phyloP scores from a whole-genome alignment of 2,329 filamentous ascomycete genomes.

The Pseudomassariella vexata region DNA sequence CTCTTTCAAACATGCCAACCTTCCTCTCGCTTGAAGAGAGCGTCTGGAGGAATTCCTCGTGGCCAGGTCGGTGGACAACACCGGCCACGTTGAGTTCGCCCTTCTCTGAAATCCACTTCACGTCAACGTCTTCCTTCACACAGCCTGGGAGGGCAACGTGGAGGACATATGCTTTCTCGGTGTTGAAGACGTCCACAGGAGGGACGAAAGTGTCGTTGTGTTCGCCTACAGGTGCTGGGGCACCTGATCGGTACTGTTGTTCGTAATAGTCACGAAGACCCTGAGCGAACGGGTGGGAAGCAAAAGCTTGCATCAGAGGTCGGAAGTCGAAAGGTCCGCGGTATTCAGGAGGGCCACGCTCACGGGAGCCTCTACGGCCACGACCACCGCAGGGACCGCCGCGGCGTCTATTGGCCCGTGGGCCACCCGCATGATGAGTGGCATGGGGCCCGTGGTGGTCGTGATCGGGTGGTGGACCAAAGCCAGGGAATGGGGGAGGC shows the following conservation, averaged over 20 bases:
- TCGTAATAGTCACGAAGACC: slow-evolving; percentile 33
- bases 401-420: slow-evolving; percentile 15
- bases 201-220: slow-evolving; percentile 47
- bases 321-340: slow-evolving; percentile 29
- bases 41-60: slow-evolving; percentile 62
- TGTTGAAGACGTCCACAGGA: slow-evolving; percentile 72
- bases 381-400: slow-evolving; percentile 12
- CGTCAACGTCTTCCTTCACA: slow-evolving; percentile 70
- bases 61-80: slow-evolving; percentile 65
- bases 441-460: slow-evolving; percentile 16
- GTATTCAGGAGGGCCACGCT: slow-evolving; percentile 14
- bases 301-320: slow-evolving; percentile 32
- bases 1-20: slow-evolving; percentile 69
- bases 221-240: slow-evolving; percentile 11
- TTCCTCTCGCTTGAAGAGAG: slow-evolving; percentile 62
- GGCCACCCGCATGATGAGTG: slow-evolving; percentile 10
- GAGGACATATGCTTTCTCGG: slow-evolving; percentile 57
- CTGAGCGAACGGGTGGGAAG: slow-evolving; percentile 36
- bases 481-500: slow-evolving; percentile 9
- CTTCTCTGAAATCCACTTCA: slow-evolving; percentile 70
- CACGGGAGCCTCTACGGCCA: slow-evolving; percentile 13
- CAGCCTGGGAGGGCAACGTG: slow-evolving; percentile 75
- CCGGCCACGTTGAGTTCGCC: slow-evolving; percentile 62
- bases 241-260: slow-evolving; percentile 15
- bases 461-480: slow-evolving; percentile 7